Percentiles rank a stretch among this genome's conserved stretches.
phyloP scores from a whole-genome alignment of 139 green algal species.

The Ettlia oleoabundans region DNA sequence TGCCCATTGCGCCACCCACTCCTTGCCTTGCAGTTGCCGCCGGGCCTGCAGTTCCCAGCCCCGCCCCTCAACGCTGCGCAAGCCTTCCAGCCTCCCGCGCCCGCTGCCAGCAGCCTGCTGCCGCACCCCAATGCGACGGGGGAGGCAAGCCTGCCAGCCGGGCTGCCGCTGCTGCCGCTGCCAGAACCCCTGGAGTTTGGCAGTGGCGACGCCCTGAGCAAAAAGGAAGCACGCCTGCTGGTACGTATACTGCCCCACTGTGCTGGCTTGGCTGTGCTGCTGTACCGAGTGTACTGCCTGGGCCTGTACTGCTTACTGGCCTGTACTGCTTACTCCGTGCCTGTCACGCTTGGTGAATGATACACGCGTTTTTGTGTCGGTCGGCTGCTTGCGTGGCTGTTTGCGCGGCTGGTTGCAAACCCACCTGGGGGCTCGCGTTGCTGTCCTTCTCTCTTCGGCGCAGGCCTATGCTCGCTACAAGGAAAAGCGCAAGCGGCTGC shows the following conservation, averaged over 20 bases:
- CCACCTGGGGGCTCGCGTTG: not conserved
- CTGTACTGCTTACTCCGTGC: too few relatives aligned
- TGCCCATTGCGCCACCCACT: too few relatives aligned
- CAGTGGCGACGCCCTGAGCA: not conserved
- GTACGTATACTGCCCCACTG: too few relatives aligned
- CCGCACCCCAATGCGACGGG: not conserved
- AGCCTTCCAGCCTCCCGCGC: not conserved
- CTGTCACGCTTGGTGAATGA: too few relatives aligned
- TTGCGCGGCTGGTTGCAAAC: not conserved
- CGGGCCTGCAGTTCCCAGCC: not conserved
- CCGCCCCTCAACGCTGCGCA: not conserved
- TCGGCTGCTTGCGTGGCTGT: not conserved
- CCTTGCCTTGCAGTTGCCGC: not conserved
- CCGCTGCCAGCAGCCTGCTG: not conserved
- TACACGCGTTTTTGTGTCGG: too few relatives aligned
- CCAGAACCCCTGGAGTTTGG: not conserved
- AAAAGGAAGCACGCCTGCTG: constrained; percentile 23
- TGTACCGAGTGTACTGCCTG: too few relatives aligned
- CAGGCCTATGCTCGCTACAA: constrained; percentile 40
- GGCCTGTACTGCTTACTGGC: too few relatives aligned
- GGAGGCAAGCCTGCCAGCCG: not conserved
- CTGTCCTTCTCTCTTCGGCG: not conserved
- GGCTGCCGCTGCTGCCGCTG: not conserved
- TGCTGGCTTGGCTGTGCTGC: too few relatives aligned
- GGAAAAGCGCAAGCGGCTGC: constrained; percentile 48